These are phyloP conservation scores for Capsicum pubescens DNA, from an alignment of 257 asterid genomes.

Conservation along the genomic window DNA sequence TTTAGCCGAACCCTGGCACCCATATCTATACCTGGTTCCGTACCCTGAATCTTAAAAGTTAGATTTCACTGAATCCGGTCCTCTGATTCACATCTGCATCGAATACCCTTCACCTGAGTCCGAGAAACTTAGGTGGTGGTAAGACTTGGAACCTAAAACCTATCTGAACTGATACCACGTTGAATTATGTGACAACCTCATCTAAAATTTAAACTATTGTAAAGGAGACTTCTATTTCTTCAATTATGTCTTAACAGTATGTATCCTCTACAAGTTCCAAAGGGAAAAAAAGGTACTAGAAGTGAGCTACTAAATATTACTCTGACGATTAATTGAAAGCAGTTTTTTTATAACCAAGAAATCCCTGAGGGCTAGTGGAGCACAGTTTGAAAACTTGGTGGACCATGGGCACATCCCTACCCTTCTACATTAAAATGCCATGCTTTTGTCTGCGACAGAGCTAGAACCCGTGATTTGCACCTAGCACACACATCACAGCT, in stretches of 20 bases:
- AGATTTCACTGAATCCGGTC: no score
- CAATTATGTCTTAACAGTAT: background rate
- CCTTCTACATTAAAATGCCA: background rate
- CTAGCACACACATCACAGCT: background rate
- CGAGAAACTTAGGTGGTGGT: background rate
- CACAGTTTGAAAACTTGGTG: background rate
- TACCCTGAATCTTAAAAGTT: no score
- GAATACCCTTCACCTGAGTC: no score
- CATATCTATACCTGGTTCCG: no score
- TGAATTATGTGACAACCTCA: background rate
- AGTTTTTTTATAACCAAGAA: background rate
- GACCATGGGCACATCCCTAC: background rate
- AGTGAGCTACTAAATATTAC: conserved; percentile 16
- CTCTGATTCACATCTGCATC: no score
- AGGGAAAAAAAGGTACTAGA: background rate
- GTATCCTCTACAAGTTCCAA: conserved; percentile 14
- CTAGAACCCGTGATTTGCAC: background rate
- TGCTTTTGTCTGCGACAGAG: background rate
- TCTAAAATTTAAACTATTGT: background rate
- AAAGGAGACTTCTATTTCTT: conserved; percentile 7
- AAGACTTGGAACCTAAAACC: conserved; percentile 12
- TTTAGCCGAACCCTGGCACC: no score
- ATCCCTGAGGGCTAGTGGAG: background rate
- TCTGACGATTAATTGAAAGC: background rate
- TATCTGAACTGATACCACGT: background rate